Base-by-base conservation (phyloP, 345 rosid genomes). In the Citrus mangshanensis region DNA sequence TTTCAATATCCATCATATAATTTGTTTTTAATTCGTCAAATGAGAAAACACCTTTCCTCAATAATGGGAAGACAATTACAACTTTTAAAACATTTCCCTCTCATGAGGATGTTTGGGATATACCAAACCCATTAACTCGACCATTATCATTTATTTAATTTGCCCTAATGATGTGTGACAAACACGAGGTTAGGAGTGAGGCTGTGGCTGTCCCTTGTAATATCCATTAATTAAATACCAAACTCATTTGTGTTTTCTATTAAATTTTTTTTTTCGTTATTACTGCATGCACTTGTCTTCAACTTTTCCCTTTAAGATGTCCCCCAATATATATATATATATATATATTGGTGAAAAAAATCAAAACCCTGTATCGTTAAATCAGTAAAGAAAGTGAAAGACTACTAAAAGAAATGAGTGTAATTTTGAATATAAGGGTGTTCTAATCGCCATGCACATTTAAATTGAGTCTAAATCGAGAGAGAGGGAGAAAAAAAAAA, bases 31-130 rank as follows among this genome's bases (percentile, higher is more conserved):
- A 32, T 65, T 6, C 69, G 7, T 65, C 25, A 7, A 19, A 7
- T 34, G 42, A 42, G 24, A 65, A 65, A n/a, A 65, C 69, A 65
- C 42, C 25, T 70, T 70, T 70, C 38, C 73, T 70, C 60, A 27
- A 70, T 42, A 25, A 69, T 34, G 16, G 56, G 73, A 70, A 18
- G 60, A 46, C 34, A 70, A 46, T 6, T 1, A 0, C 19, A 70
- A 51, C 38, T 32, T 32, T 32, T 19, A 28, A 51, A 51, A 19
- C 61, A 3, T 70, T 27, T 49, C 12, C 37, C 1, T 37, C 51
- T 21, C 46, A 37, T 22, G 5, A 22, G 6, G 51, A n/a, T 67
- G 71, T 35, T 67, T 22, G 30, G 54, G 22, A 37, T 4, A 67
- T 67, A n/a, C 72, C 72, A 1, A 68, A 68, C 55, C 72, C 69